Base-by-base conservation (phyloP, 352 stramenopile genomes). In the Phytophthora brassicae region DNA sequence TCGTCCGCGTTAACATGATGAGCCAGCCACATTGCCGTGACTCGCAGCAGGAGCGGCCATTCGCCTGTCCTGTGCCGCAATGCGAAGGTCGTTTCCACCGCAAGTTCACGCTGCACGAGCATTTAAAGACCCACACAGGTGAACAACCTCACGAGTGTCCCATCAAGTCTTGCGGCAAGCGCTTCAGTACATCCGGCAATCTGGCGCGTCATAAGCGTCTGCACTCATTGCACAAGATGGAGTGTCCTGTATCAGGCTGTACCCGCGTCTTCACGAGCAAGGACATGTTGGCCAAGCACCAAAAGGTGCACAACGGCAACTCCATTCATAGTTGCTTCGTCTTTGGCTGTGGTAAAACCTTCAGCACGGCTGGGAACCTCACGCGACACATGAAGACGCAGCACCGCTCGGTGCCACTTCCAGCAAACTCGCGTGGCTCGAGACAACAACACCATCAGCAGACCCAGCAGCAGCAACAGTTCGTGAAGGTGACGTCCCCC, bases 91-190 rank as follows among this genome's bases (percentile, higher is more conserved):
- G 76, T 41, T 88, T 88, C 72, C 76, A 85, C 57, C 78, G 78
- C 68, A 85, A 82, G 51, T 88, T 85, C 52, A 88, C 79, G 23
- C 77, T 89, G 58, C 84, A 76, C 44, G 79, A 88, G 55, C 82
- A 91, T 64, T 66, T 88, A 41, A 89, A 89, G 74, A 91, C 78
- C 23, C 82, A 91, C 75, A 88, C 82, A 47, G 82, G 82, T 42
- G 82, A 91, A 65, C 79, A 87, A 52, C 80, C 83, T 6, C 79
- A 89, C 53, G 50, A 71, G 45, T 90, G 81, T 47, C 74, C 79
- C 56, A 58, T 70, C 39, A 61, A 79, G 56, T 75, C 23, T 6
- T 86, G 77, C 51, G 72, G 67, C 55, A 86, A 82, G 53, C 75
- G 74, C 45, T 86, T 86, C 58, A 80, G 66, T 26, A 86, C 77